Percentiles rank a stretch among this genome's conserved stretches.
Conservation (phyloP, 768 basidiomycete genomes). For the Panellus pusillus region DNA sequence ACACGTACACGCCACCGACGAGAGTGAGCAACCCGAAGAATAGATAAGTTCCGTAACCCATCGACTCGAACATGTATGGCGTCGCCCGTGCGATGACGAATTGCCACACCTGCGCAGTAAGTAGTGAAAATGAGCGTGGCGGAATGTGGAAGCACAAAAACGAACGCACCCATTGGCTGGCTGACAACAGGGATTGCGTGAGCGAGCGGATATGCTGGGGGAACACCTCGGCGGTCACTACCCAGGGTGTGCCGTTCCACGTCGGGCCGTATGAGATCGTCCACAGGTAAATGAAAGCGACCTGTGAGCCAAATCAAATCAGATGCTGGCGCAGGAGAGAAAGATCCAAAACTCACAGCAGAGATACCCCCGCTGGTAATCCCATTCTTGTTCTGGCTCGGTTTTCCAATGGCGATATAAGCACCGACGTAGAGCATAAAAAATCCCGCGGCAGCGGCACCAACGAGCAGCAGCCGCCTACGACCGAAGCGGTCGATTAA, state of each 20-base stretch:
- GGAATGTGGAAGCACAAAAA: too few relatives aligned
- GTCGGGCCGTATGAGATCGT: slow-evolving; percentile 13
- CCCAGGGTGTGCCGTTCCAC: slow-evolving; percentile 35
- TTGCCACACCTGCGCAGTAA: background rate
- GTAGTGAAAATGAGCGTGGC: too few relatives aligned
- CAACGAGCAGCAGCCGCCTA: background rate
- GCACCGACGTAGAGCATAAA: slow-evolving; percentile 11
- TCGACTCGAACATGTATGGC: slow-evolving; percentile 6
- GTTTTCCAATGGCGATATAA: slow-evolving; percentile 11
- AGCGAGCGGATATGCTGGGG: slow-evolving; percentile 8
- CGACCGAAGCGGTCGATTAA: slow-evolving; percentile 6
- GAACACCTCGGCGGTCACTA: slow-evolving; percentile 24
- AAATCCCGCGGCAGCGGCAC: slow-evolving; percentile 1
- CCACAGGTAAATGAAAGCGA: slow-evolving; percentile 11
- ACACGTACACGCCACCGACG: slow-evolving; percentile 1
- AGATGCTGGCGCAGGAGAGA: too few relatives aligned
- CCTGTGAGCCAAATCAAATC: too few relatives aligned
- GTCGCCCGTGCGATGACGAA: slow-evolving; percentile 13
- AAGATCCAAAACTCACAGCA: too few relatives aligned
- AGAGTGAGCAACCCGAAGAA: slow-evolving; percentile 4
- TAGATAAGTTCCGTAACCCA: slow-evolving; percentile 10
- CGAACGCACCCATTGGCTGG: slow-evolving; percentile 11
- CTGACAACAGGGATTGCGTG: slow-evolving; percentile 6
- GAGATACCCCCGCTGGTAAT: slow-evolving; percentile 11
- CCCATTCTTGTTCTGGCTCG: background rate